These are phyloP conservation scores for Arabidopsis lyrata DNA, from an alignment of 441 rosid genomes.

Conservation along the genomic window DNA sequence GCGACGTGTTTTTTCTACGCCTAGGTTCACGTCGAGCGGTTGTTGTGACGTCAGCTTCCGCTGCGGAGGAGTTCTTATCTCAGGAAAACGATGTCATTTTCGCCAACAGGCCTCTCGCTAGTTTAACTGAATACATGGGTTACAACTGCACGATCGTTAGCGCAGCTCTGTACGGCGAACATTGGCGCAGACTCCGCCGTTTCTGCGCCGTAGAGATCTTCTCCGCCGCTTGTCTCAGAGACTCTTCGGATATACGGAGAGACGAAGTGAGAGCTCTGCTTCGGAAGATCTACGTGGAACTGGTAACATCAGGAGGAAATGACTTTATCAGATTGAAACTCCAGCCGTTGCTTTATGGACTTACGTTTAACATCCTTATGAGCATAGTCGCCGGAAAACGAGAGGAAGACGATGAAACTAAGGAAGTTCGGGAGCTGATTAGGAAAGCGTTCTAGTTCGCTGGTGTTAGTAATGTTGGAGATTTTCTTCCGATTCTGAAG, in stretches of 20 bases:
- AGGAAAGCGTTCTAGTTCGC: slow-evolving; percentile 5
- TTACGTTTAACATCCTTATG: slow-evolving; percentile 51
- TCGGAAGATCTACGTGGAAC: slow-evolving; percentile 14
- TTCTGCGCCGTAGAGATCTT: slow-evolving; percentile 50
- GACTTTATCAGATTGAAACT: slow-evolving; percentile 39
- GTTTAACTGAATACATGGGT: background rate
- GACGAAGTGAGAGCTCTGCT: slow-evolving; percentile 48
- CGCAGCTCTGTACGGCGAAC: slow-evolving; percentile 51
- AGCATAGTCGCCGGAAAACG: slow-evolving; percentile 52
- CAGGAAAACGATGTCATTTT: slow-evolving; percentile 22
- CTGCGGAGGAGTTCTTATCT: slow-evolving; percentile 56
- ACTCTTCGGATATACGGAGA: slow-evolving; percentile 31
- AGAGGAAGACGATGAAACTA: slow-evolving; percentile 19
- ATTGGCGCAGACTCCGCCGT: slow-evolving; percentile 66
- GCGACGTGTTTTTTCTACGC: slow-evolving; percentile 47
- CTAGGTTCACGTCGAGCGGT: slow-evolving; percentile 54
- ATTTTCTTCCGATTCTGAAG: slow-evolving; percentile 46
- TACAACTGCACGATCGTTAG: slow-evolving; percentile 46
- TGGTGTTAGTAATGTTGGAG: slow-evolving; percentile 38
- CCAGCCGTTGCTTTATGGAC: slow-evolving; percentile 42
- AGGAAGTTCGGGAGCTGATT: slow-evolving; percentile 34
- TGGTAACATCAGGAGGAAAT: background rate
- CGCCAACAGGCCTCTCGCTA: slow-evolving; percentile 18
- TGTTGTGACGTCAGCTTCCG: slow-evolving; percentile 50
- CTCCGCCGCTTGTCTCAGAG: slow-evolving; percentile 48